Evolutionary conservation across 2,329 filamentous ascomycete genomes (phyloP), one percentile per base, ranked within the genome.

Genomic region (Xylaria sp.): DNA sequence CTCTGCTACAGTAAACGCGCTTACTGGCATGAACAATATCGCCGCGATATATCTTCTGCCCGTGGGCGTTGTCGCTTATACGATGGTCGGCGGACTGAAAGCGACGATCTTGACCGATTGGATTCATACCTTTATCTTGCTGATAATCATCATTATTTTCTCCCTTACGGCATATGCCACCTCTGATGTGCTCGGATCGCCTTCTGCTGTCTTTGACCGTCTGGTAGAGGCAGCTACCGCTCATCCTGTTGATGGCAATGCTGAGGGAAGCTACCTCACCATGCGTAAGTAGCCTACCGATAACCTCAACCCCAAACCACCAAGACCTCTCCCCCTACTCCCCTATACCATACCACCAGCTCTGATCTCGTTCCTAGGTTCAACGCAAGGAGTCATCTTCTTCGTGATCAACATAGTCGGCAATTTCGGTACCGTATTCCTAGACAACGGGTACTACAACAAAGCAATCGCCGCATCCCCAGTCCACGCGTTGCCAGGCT

Each of bases 401-500:
- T 97, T 97, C 80, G 90, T 97, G 46, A 97, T 97, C 82, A 97
- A 97, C 80, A 91, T 93, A 57, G 91, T 94, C 43, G 93, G 93
- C 49, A 94, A 94, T 81, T 96, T 95, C 69, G 91, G 87, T 67
- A 94, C 92, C 1, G 92, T 97, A 3, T 97, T 97, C 83, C 85
- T 94, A 54, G 94, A 97, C 77, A 94, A 94, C 72, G 91, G 92
- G 18, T 97, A 97, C 83, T 97, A 94, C 82, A 96, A 97, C 85
- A 97, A 97, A 81, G 94, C 94, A 18, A 97, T 97, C 75, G 93
- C 94, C 7, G 94, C 94, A 0, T 91, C 90, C 25, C 94, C 94
- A 0, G 91, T 95, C 0, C 90, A 95, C 69, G 94, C 94, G 0
- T 88, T 98, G 2, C 94, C 94, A 0, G 94, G 94, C 20, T 97